Base-by-base conservation (phyloP, 495 filamentous ascomycete species). In the Rhypophila decipiens region DNA sequence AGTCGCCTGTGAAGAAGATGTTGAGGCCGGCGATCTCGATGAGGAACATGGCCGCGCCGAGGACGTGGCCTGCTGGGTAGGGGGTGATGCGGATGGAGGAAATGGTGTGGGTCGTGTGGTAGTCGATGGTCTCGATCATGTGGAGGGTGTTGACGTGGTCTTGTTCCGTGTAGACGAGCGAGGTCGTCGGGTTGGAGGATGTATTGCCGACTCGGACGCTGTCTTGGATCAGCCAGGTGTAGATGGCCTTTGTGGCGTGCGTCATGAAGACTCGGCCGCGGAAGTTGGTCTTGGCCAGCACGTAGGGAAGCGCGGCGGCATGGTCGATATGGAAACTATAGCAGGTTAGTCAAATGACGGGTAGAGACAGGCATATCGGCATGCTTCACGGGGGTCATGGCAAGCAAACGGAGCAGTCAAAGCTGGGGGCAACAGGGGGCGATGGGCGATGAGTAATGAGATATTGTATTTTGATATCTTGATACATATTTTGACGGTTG, bases 211-310 rank as follows among this genome's bases (percentile, higher is more conserved):
- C 90, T 49, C 93, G 83, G 22, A 98, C 86, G 60, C 86, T 90
- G 68, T 98, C 93, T 64, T 95, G 89, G 43, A 97, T 95, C 27
- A 98, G 76, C 90, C 91, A 96, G 73, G 96, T 97, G 76, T 98
- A 98, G 67, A 98, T 98, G 50, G 93, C 93, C 67, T 96, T 96
- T 20, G 93, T 98, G 4, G 93, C 87, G 70, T 97, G 93, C 21
- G 93, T 98, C 91, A 96, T 98, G 71, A 96, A 96, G 47, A 96
- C 90, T 22, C 90, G 82, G 44, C 93, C 93, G 52, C 86, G 84
- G 76, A 98, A 98, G 60, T 94, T 95, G 39, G 93, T 96, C 68
- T 98, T 97, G 49, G 91, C 85, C 61, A 98, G 79, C 46, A 98
- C 93, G 66, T 96, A 98, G 27, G 93, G 93, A 21, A 98, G 76